Base-by-base conservation (phyloP, 495 filamentous ascomycete genomes). In the Pseudoneurospora amorphoporcata region DNA sequence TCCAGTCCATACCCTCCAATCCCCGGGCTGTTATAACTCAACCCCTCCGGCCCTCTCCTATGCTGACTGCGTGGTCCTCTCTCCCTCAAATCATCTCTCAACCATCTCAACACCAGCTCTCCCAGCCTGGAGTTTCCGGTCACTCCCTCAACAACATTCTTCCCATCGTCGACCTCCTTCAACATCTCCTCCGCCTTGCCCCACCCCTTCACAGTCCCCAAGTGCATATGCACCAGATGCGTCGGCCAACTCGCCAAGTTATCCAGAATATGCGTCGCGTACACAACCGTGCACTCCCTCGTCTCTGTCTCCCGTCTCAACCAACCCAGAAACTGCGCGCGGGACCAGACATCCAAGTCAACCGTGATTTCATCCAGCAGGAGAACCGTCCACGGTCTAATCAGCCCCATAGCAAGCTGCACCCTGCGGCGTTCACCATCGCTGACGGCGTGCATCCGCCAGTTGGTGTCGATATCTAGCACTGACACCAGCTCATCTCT, bases 331-430 rank as follows among this genome's bases (percentile, higher is more conserved):
- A 99, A 99, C 76, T 94, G 90, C 72, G 87, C 87, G 14, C 95
- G 86, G 39, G 88, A 91, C 72, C 98, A 86, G 38, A 99, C 85
- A 76, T 99, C 95, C 73, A 99, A 80, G 80, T 99, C 95, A 5
- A 99, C 96, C 3, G 95, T 99, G 75, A 99, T 95, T 83, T 99
- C 95, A 78, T 99, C 95, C 17, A 99, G 86, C 75, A 99, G 83
- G 47, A 99, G 82, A 6, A 98, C 90, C 38, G 86, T 87, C 95
- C 95, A 99, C 8, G 95, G 95, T n/a, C 94, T 86, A 19, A 99
- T 83, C 47, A 99, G 81, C 0, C 95, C 95, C 95, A 99, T 98
- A 17, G 94, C 93, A 32, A 99, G 83, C 84, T 99, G 95, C 32
- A 99, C 95, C 16, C 95, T 86, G 2, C 95, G 85, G 5, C 95